Evolutionary conservation across 192 early-diverging fungal genomes (phyloP).

Genomic region (Backusella mclennaniae): DNA sequence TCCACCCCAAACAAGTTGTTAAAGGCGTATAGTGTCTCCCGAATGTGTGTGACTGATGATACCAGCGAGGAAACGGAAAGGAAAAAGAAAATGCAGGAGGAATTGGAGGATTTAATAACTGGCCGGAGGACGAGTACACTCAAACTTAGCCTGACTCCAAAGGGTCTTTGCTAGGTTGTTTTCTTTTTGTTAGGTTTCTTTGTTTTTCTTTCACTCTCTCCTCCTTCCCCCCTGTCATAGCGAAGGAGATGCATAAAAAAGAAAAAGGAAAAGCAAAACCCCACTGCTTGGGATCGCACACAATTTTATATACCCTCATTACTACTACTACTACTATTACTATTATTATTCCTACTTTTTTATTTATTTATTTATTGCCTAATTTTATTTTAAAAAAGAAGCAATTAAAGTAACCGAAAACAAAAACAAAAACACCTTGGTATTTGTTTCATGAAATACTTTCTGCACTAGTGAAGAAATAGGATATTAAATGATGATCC

Average conservation of each 20-base stretch:
- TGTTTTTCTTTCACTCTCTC: background rate
- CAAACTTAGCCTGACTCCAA: constrained; percentile 34
- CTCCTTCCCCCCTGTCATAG: background rate
- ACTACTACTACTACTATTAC: background rate
- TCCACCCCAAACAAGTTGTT: constrained; percentile 18
- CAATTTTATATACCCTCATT: background rate
- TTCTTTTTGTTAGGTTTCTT: background rate
- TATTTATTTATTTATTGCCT: background rate
- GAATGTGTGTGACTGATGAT: background rate
- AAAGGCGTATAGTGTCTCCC: constrained; percentile 24
- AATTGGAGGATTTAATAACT: constrained; percentile 33
- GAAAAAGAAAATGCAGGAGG: constrained; percentile 13
- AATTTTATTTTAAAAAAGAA: background rate
- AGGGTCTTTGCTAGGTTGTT: background rate
- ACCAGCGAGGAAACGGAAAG: background rate
- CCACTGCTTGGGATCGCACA: background rate
- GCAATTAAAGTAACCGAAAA: background rate
- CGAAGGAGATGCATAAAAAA: background rate
- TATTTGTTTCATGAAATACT: too few species aligned
- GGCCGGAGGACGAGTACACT: constrained; percentile 32
- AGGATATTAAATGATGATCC: background rate
- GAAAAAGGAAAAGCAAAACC: background rate
- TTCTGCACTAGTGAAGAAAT: background rate
- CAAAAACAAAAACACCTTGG: too few species aligned
- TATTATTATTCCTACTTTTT: background rate